phyloP scores from a whole-genome alignment of 2,329 filamentous ascomycete species.

The Xylariaceae sp. region DNA sequence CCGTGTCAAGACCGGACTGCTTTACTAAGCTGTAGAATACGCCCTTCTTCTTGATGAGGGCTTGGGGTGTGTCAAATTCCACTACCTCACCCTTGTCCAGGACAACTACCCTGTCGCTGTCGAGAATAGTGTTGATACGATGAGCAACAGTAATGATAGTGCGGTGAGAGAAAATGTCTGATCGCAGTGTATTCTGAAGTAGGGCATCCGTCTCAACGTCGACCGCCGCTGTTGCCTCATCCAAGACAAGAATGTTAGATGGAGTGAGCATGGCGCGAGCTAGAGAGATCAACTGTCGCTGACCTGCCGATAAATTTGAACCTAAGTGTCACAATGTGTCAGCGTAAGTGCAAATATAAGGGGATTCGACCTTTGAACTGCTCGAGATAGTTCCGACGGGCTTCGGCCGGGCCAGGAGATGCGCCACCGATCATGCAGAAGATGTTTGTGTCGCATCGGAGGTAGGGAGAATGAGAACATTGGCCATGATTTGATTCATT shows the following conservation, averaged over 20 bases:
- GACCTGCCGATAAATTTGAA: constrained; percentile 93
- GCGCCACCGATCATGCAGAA: constrained; percentile 8
- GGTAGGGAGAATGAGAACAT: constrained; percentile 37
- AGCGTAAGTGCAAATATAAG: constrained; percentile 20
- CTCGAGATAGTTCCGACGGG: not conserved
- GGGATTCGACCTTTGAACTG: not conserved
- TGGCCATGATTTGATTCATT: constrained; percentile 24
- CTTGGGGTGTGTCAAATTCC: constrained; percentile 88
- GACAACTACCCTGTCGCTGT: constrained; percentile 88
- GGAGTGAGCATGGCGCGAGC: constrained; percentile 93
- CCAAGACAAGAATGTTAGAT: constrained; percentile 94
- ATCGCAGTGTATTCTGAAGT: constrained; percentile 68
- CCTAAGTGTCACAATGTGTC: constrained; percentile 57
- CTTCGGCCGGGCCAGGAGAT: not conserved
- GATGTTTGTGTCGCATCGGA: constrained; percentile 45
- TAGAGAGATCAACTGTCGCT: constrained; percentile 91
- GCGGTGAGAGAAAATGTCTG: constrained; percentile 78
- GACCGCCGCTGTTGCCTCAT: constrained; percentile 88
- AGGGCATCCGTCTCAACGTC: constrained; percentile 73
- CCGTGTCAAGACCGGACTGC: constrained; percentile 78
- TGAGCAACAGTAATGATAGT: constrained; percentile 99
- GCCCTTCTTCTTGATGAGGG: constrained; percentile 76
- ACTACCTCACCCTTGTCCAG: constrained; percentile 88
- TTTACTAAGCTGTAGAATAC: constrained; percentile 90
- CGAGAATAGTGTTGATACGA: constrained; percentile 95